phyloP scores from a whole-genome alignment of 2,329 filamentous ascomycete genomes.

The Xylaria sp. region DNA sequence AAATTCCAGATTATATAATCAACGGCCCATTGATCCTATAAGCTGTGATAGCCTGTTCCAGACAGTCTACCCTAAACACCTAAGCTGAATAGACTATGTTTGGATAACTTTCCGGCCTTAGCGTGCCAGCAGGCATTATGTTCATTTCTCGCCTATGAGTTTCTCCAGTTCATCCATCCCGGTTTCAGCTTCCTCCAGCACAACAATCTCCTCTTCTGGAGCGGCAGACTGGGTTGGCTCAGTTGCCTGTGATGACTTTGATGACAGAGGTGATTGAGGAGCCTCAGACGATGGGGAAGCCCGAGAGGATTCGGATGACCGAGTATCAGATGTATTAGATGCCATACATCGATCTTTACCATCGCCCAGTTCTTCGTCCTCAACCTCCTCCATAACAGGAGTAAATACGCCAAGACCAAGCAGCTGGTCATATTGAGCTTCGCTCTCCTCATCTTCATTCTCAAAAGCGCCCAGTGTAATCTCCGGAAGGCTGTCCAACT shows the following conservation, averaged over 20 bases:
- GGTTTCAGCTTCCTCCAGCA: slow-evolving; percentile 43
- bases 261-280: too few relatives aligned
- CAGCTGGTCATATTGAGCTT: slow-evolving; percentile 32
- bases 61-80: too few relatives aligned
- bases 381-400: slow-evolving; percentile 40
- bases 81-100: too few relatives aligned
- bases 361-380: slow-evolving; percentile 49
- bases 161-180: slow-evolving; percentile 39
- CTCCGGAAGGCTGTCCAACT: slow-evolving; percentile 31
- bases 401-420: slow-evolving; percentile 27
- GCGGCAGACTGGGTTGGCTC: background rate
- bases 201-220: slow-evolving; percentile 49
- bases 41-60: too few relatives aligned
- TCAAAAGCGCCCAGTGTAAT: slow-evolving; percentile 17
- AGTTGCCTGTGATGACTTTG: too few relatives aligned
- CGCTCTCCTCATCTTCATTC: slow-evolving; percentile 21
- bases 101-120: too few relatives aligned
- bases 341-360: background rate
- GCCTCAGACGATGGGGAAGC: too few relatives aligned
- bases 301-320: too few relatives aligned
- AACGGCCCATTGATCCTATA: too few relatives aligned
- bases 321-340: too few relatives aligned
- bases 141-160: background rate
- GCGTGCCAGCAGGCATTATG: too few relatives aligned
- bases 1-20: too few relatives aligned